Evolutionary conservation across 2,329 filamentous ascomycete genomes (phyloP).

Genomic region (Metarhizium anisopliae): DNA sequence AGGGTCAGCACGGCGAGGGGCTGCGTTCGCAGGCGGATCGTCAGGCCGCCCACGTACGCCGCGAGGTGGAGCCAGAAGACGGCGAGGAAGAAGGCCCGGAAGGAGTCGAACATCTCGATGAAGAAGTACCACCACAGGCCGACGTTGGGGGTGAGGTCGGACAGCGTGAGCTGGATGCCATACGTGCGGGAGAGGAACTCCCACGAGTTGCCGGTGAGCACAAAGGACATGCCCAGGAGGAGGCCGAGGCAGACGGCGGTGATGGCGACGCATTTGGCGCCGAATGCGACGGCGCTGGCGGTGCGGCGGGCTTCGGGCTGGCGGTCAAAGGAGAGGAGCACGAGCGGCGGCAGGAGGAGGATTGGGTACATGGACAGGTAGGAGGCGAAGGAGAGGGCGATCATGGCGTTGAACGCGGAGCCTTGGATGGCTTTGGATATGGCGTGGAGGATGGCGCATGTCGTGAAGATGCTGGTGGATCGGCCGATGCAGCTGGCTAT

Average conservation of each 20-base stretch:
- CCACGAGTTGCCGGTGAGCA: slow-evolving; percentile 71
- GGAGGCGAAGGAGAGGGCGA: slow-evolving; percentile 77
- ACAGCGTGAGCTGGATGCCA: slow-evolving; percentile 81
- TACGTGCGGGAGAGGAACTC: slow-evolving; percentile 85
- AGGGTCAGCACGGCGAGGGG: slow-evolving; percentile 78
- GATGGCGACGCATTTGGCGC: slow-evolving; percentile 40
- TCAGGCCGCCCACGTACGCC: slow-evolving; percentile 80
- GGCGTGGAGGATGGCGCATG: slow-evolving; percentile 76
- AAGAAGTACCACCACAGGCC: slow-evolving; percentile 99
- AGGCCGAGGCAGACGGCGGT: slow-evolving; percentile 46
- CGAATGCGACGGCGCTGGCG: slow-evolving; percentile 39
- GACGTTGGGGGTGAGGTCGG: slow-evolving; percentile 88
- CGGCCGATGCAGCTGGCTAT: slow-evolving; percentile 84
- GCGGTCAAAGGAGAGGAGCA: slow-evolving; percentile 72
- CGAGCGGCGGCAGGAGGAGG: slow-evolving; percentile 73
- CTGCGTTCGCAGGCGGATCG: slow-evolving; percentile 72
- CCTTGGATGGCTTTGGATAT: slow-evolving; percentile 72
- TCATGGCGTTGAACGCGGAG: slow-evolving; percentile 64
- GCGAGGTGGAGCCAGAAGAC: slow-evolving; percentile 96
- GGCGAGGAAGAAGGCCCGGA: slow-evolving; percentile 91
- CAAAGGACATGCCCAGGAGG: slow-evolving; percentile 62
- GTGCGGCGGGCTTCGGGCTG: slow-evolving; percentile 27
- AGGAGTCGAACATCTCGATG: slow-evolving; percentile 98
- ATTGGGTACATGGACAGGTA: slow-evolving; percentile 91
- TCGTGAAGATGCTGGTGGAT: slow-evolving; percentile 82